Conservation (phyloP, 345 rosid species). For the Citropsis articulata region DNA sequence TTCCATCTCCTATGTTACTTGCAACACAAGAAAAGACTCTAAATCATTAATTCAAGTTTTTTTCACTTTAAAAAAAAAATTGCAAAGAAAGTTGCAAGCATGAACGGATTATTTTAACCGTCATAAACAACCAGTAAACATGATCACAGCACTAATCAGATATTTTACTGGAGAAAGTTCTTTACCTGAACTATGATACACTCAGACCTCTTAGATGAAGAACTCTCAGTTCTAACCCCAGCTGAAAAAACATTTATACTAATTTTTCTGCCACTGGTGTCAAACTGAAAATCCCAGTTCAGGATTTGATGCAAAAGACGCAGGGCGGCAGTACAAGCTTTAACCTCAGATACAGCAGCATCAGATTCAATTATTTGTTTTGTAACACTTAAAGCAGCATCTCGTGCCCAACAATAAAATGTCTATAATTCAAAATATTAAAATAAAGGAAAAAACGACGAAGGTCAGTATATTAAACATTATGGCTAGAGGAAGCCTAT, state of each 20-base stretch:
- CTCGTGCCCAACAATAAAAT: slow-evolving; percentile 86
- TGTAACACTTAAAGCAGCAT: slow-evolving; percentile 79
- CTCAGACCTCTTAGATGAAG: slow-evolving; percentile 59
- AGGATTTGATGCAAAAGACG: slow-evolving; percentile 91
- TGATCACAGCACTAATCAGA: not conserved
- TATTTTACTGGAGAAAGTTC: slow-evolving; percentile 12
- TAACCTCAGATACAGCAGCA: slow-evolving; percentile 67
- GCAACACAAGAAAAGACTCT: not conserved
- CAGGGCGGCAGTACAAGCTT: slow-evolving; percentile 82
- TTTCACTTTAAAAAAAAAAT: not conserved
- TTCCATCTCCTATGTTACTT: not conserved
- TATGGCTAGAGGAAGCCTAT: slow-evolving; percentile 8
- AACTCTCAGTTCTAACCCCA: slow-evolving; percentile 53
- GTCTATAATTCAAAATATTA: slow-evolving; percentile 43
- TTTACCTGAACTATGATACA: slow-evolving; percentile 80
- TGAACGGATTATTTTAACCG: not conserved
- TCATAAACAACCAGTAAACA: not conserved
- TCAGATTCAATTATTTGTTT: slow-evolving; percentile 61
- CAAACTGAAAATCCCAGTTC: slow-evolving; percentile 82
- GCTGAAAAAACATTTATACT: slow-evolving; percentile 51
- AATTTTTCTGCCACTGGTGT: slow-evolving; percentile 37
- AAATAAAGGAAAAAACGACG: not conserved
- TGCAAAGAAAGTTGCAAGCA: not conserved
- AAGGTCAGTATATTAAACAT: slow-evolving; percentile 4
- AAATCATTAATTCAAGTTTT: not conserved